These are phyloP conservation scores for Penicillium corylophilum DNA, from an alignment of 2,329 filamentous ascomycete genomes.

Conservation along the genomic window DNA sequence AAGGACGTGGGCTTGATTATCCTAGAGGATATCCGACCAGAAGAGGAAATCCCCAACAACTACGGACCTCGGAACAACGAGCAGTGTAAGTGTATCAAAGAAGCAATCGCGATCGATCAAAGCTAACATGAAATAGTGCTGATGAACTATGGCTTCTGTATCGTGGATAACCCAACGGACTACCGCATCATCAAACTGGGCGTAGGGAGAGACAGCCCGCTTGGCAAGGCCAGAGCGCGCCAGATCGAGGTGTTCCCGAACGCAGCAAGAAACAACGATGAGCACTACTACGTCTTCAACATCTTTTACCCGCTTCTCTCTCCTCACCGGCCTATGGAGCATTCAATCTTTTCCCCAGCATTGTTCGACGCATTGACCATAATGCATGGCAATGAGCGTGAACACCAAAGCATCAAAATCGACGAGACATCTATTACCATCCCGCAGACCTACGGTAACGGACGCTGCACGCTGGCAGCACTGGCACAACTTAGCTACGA, in stretches of 20 bases:
- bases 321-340: conserved; percentile 36
- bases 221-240: conserved; percentile 36
- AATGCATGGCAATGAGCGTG: conserved; percentile 43
- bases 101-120: background rate
- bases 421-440: conserved; percentile 32
- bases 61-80: conserved; percentile 76
- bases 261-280: conserved; percentile 27
- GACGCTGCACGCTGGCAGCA: conserved; percentile 39
- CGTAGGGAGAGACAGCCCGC: conserved; percentile 39
- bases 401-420: conserved; percentile 37
- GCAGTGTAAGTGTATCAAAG: conserved; percentile 46
- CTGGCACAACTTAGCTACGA: conserved; percentile 44
- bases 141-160: conserved; percentile 49
- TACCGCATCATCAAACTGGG: conserved; percentile 44
- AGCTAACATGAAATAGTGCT: conserved; percentile 33
- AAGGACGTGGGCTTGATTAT: conserved; percentile 43
- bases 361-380: conserved; percentile 44
- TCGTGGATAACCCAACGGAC: conserved; percentile 44
- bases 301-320: conserved; percentile 44
- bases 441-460: conserved; percentile 33
- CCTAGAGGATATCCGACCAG: conserved; percentile 49
- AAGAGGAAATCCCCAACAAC: conserved; percentile 64
- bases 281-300: conserved; percentile 47
- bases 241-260: conserved; percentile 37
- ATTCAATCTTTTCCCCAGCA: conserved; percentile 44